phyloP scores from a whole-genome alignment of 805 yeast species.

The Schizosaccharomyces japonicus region DNA sequence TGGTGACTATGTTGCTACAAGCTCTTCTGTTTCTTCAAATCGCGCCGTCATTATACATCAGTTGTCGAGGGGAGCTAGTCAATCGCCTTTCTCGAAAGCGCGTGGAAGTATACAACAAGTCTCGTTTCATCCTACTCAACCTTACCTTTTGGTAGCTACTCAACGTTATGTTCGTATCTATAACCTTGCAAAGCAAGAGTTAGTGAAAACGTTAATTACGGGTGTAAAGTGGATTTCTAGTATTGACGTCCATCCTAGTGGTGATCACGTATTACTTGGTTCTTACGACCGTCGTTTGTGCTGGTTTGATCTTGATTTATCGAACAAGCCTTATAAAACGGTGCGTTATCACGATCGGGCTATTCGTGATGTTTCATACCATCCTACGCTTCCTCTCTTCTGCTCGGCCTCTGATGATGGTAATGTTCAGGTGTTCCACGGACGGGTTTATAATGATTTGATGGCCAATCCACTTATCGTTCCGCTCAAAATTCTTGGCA shows the following conservation, averaged over 20 bases:
- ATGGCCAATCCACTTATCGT: constrained; percentile 89
- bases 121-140: constrained; percentile 87
- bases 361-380: constrained; percentile 70
- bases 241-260: constrained; percentile 79
- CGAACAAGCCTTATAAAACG: constrained; percentile 79
- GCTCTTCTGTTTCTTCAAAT: constrained; percentile 81
- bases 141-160: constrained; percentile 78
- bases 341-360: constrained; percentile 87
- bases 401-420: constrained; percentile 94
- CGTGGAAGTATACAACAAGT: constrained; percentile 91
- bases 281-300: constrained; percentile 84
- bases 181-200: constrained; percentile 64
- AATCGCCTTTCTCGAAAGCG: constrained; percentile 80
- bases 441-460: constrained; percentile 81
- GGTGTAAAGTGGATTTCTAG: constrained; percentile 88
- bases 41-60: constrained; percentile 85
- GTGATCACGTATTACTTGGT: constrained; percentile 79
- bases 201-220: constrained; percentile 68
- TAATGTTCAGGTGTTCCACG: constrained; percentile 77
- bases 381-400: constrained; percentile 70
- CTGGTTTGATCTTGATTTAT: constrained; percentile 90
- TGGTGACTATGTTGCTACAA: constrained; percentile 90
- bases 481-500: constrained; percentile 79
- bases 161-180: constrained; percentile 81
- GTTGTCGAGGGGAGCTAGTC: constrained; percentile 77